phyloP scores from a whole-genome alignment of 306 rosid species.

The Elaeagnus macrophylla region DNA sequence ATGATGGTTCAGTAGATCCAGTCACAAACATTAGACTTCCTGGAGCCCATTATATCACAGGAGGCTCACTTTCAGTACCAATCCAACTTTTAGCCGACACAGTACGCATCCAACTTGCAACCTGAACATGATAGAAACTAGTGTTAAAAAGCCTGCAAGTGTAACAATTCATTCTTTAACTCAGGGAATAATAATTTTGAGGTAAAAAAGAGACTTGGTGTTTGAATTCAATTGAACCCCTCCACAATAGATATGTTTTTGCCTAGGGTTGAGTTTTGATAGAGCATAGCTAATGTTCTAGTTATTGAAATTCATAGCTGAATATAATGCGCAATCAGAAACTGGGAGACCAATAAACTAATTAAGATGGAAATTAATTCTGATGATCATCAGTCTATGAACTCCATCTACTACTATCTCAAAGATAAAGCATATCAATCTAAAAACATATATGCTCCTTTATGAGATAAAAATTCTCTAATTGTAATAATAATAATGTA shows the following conservation, averaged over 20 bases:
- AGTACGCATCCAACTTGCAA: slow-evolving; percentile 80
- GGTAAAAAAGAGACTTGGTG: background rate
- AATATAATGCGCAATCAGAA: too few species aligned
- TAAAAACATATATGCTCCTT: too few species aligned
- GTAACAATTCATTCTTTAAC: background rate
- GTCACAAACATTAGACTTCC: slow-evolving; percentile 89
- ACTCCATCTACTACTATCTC: too few species aligned
- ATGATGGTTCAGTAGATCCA: slow-evolving; percentile 84
- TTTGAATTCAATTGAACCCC: background rate
- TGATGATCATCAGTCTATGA: too few species aligned
- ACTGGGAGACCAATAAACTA: too few species aligned
- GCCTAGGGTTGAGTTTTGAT: background rate
- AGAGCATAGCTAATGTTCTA: background rate
- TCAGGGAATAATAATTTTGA: background rate
- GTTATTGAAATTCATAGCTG: background rate
- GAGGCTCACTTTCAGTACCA: slow-evolving; percentile 86
- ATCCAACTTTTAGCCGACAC: slow-evolving; percentile 33
- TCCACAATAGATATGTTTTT: background rate
- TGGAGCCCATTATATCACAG: slow-evolving; percentile 88
- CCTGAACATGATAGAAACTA: slow-evolving; percentile 34
- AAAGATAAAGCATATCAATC: too few species aligned
- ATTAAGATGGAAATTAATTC: too few species aligned
- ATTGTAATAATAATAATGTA: too few species aligned
- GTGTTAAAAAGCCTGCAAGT: slow-evolving; percentile 5
- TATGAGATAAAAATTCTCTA: too few species aligned